Conservation (phyloP, 345 rosid species). For the Populus nigra region DNA sequence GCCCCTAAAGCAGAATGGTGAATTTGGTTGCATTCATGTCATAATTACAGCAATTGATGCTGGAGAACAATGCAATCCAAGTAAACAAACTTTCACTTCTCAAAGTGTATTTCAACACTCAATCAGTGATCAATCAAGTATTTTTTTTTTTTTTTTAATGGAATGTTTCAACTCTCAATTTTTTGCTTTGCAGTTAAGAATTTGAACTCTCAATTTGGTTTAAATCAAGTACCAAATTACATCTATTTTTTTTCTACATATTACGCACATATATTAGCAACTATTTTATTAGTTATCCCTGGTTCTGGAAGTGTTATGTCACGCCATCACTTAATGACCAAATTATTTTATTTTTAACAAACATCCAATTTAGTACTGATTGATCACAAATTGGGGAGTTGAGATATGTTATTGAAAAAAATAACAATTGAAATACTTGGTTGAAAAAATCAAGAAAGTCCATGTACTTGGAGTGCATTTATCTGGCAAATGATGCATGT, state of each 20-base stretch:
- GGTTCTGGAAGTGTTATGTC: background rate
- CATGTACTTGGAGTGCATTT: background rate
- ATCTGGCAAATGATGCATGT: background rate
- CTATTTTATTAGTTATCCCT: background rate
- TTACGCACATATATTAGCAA: background rate
- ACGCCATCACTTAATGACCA: background rate
- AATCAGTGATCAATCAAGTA: background rate
- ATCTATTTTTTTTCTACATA: too few species aligned
- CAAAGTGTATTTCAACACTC: background rate
- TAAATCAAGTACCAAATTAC: background rate
- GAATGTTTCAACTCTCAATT: background rate
- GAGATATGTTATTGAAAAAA: background rate
- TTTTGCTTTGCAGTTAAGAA: background rate
- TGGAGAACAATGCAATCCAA: background rate
- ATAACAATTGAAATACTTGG: background rate
- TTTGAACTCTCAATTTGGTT: background rate
- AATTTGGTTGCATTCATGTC: background rate
- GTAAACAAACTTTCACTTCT: background rate
- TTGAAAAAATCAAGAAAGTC: background rate
- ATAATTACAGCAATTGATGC: background rate
- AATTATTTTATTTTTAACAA: background rate
- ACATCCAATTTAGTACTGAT: background rate
- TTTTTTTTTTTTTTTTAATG: background rate
- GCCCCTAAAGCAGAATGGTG: background rate
- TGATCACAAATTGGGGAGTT: background rate